Conservation (phyloP, 495 filamentous ascomycete genomes). For the Neurospora sp. region DNA sequence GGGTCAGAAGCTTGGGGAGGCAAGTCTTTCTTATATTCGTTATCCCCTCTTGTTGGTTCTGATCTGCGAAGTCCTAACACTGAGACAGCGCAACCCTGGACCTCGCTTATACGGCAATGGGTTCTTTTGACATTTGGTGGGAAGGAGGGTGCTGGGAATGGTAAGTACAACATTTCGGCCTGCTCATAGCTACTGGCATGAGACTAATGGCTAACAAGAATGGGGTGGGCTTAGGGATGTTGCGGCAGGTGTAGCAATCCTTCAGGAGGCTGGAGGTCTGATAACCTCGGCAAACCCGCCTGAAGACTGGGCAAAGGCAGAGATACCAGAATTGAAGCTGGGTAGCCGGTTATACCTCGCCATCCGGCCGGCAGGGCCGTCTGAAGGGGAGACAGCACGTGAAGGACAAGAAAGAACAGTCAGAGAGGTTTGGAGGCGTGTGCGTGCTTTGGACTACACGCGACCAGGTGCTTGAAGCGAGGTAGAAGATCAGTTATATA, state of each 20-base stretch:
- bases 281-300: conserved; percentile 60
- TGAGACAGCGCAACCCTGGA: conserved; percentile 56
- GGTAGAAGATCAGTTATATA: background rate
- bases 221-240: conserved; percentile 47
- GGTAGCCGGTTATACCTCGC: conserved; percentile 57
- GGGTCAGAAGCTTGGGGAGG: conserved; percentile 55
- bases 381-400: conserved; percentile 47
- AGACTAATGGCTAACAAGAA: background rate
- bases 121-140: conserved; percentile 70
- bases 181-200: background rate
- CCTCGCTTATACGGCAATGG: conserved; percentile 61
- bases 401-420: conserved; percentile 55
- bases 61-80: conserved; percentile 1
- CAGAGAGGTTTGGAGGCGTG: conserved; percentile 58
- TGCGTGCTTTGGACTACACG: conserved; percentile 48
- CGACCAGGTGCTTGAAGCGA: conserved; percentile 30
- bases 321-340: conserved; percentile 46
- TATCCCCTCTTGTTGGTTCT: background rate
- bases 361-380: conserved; percentile 53
- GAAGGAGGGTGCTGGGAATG: conserved; percentile 80
- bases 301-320: conserved; percentile 37
- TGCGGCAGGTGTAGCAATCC: conserved; percentile 67
- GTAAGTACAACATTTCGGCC: conserved; percentile 9
- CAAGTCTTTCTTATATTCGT: conserved; percentile 4
- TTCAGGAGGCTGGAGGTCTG: conserved; percentile 62